Base-by-base conservation (phyloP, 2,329 filamentous ascomycete genomes). In the Aspergillus pseudoglaucus region DNA sequence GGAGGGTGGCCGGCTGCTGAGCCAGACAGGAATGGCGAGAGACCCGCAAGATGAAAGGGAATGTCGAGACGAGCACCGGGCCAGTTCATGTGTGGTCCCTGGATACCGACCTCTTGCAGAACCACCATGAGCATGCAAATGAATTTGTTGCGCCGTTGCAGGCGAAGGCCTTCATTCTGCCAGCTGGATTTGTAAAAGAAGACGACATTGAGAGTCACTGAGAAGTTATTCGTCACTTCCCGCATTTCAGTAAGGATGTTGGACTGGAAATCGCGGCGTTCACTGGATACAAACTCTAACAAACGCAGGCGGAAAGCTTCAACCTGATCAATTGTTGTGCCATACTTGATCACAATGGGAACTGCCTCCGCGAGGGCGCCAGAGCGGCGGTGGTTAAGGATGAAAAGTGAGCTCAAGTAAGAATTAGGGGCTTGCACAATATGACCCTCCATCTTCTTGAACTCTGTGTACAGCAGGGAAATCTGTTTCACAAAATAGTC, bases 161-260 rank as follows among this genome's bases (percentile, higher is more conserved):
- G 79, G 71, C 91, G 90, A 20, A 96, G 77, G 41, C 94, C 76
- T 65, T 97, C 91, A 64, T 96, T 96, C 65, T 97, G 91, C 81
- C 87, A 96, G 67, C 91, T 96, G 50, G 86, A 89, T 69, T 96
- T 96, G 78, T 96, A 95, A 75, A 96, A 96, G 75, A 95, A 95
- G 61, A 96, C 84, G 48, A 97, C 83, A 68, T 95, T 96, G 62
- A 96, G 79, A 4, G 84, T 90, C 61, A 95, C 84, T 4, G 85
- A 88, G 64, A 91, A 88, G 33, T 90, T 88, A 59, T 95, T 85
- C 18, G 84, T 82, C 45, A 97, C 83, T 8, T 83, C 82, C 18
- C 81, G 82, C 57, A 97, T 75, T 68, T 95, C 90, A 0, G 88
- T 94, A 33, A 95, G 79, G 49, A 95, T 90, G 55, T 90, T 91